Base-by-base conservation (phyloP, 768 basidiomycete genomes). In the Dentipellis fragilis region DNA sequence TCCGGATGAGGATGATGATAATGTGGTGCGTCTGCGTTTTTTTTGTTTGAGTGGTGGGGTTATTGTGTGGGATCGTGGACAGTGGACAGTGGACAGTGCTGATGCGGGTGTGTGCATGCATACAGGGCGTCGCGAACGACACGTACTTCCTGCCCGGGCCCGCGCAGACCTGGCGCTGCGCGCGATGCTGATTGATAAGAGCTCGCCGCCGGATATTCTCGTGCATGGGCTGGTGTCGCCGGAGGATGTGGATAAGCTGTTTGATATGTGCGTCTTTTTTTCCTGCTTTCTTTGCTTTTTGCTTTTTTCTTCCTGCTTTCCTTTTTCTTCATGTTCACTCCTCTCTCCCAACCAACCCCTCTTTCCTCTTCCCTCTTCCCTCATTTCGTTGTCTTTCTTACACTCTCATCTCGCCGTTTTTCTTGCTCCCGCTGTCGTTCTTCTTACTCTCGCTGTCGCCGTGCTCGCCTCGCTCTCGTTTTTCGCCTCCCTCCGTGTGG, bases 131-230 rank as follows among this genome's bases (percentile, higher is more conserved):
- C 19, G 89, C 89, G 35, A 89, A 87, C 66, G 84, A 81, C 64
- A 80, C 76, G 51, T 92, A 84, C 64, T 92, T 90, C 71, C 75
- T 80, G 77, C 89, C 89, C 49, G 88, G 87, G 9, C 87, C 88
- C 17, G 83, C 87, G 0, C 83, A 80, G 79, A 90, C 64, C 78
- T 90, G 45, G 75, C 70, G 16, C 81, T 85, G 51, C 79, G 89
- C 9, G 84, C 84, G 54, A 74, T 76, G 23, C 67, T 89, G 63
- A 89, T 90, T 48, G 87, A 89, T 63, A 83, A 80, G 56, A 85
- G 88, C 59, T 85, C 80, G 60, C 85, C 87, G 0, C 89, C 89
- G 0, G 89, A 90, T 62, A 89, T 93, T 55, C 65, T 92, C 42
- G 79, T 89, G 1, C 89, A 90, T 61, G 87, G 87, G 10, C 70